phyloP scores from a whole-genome alignment of 208 protist species.

The Wallacemonas sp. region DNA sequence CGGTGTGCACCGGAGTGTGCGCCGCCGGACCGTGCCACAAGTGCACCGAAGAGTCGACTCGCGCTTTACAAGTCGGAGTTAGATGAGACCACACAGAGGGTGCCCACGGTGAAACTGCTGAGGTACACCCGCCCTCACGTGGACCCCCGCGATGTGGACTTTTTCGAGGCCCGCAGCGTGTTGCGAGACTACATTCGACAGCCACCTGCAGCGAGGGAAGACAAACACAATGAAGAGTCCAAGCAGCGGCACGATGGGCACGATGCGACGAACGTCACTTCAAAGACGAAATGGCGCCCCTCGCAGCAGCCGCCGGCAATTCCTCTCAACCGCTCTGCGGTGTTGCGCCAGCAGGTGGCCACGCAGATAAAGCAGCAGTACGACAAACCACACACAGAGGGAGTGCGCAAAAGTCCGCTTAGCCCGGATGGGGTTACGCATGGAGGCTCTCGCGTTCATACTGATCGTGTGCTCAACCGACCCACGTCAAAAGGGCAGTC shows the following conservation, averaged over 20 bases:
- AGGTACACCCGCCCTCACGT: conserved; percentile 6
- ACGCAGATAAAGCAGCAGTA: neutral
- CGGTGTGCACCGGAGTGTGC: neutral
- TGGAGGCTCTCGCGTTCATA: too few relatives aligned
- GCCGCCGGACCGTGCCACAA: neutral
- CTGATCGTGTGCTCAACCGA: neutral
- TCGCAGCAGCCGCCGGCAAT: conserved; percentile 12
- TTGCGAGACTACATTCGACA: conserved; percentile 26
- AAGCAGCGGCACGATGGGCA: neutral
- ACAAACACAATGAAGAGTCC: neutral
- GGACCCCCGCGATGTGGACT: conserved; percentile 18
- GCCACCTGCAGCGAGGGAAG: neutral
- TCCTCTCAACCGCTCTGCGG: conserved; percentile 14
- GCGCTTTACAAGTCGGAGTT: conserved; percentile 29
- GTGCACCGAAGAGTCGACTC: neutral
- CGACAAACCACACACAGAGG: neutral
- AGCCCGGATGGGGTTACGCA: neutral
- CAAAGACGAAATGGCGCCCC: too few relatives aligned
- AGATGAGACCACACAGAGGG: conserved; percentile 4
- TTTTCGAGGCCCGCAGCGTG: conserved; percentile 25
- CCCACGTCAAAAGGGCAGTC: too few relatives aligned
- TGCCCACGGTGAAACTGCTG: neutral
- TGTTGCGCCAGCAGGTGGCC: conserved; percentile 18
- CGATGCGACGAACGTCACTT: too few relatives aligned
- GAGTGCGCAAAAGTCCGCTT: neutral